Evolutionary conservation across 768 basidiomycete species (phyloP), one percentile per base, ranked within the genome.

Genomic region (Mrakia blollopis): DNA sequence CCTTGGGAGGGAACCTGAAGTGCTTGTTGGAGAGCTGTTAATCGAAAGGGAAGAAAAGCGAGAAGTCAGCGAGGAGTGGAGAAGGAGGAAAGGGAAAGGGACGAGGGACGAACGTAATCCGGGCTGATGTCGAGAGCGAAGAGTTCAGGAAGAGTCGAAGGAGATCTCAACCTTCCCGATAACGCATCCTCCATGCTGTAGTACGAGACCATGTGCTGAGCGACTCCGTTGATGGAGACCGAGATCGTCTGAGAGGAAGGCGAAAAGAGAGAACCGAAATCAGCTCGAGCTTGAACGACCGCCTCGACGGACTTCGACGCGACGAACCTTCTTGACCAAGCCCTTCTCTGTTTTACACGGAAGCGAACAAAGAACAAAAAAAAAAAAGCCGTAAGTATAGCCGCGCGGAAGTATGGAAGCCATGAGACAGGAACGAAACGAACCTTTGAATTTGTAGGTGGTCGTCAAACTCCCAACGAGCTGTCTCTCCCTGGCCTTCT

Each of bases 141-240:
- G 32, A 98, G 87, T 83, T 98, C 94, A 0, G 93, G 91, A 0
- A 95, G 86, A 3, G 92, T 91, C 0, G 93, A 95, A 0, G 96
- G 95, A 0, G 92, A 87, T 54, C 93, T 90, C 23, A 98, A 88
- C 44, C 93, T 91, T 21, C 94, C 95, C 68, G 89, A 89, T 75
- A 92, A 88, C 41, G 97, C 93, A 82, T 98, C 96, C 79, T 92
- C 91, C 73, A 95, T 87, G 80, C 90, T 91, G 86, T 97, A 98
- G 85, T 98, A 98, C 6, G 94, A 95, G 69, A 98, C 92, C 76
- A 97, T 87, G 83, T 97, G 95, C 81, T 97, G 94, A 1, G 92
- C 88, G 52, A 91, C 91, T 37, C 92, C 92, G 74, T 87, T 87
- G 77, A 94, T 93, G 32, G 90, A 90, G 74, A 97, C 86, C 18